phyloP scores from a whole-genome alignment of 352 stramenopile species.

The Phytophthora citricola region DNA sequence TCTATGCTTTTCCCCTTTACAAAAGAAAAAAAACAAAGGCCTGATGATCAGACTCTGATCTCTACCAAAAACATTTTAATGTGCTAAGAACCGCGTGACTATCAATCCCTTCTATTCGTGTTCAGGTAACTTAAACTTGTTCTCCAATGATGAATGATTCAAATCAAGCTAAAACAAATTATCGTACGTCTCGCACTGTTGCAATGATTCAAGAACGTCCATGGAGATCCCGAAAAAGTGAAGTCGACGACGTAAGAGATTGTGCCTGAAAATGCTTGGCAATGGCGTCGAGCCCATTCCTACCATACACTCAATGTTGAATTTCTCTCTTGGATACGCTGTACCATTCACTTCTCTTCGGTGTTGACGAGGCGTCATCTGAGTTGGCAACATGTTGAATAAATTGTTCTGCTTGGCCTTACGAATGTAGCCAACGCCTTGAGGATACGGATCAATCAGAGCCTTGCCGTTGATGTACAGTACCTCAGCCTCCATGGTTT shows the following conservation, averaged over 20 bases:
- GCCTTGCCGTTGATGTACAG: slow-evolving; percentile 37
- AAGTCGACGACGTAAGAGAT: slow-evolving; percentile 3
- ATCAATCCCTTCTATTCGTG: no score
- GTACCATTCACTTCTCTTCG: slow-evolving; percentile 25
- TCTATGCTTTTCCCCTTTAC: no score
- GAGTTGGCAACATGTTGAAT: slow-evolving; percentile 52
- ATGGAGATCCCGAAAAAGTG: slow-evolving; percentile 2
- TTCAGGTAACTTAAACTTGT: not conserved
- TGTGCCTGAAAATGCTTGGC: not conserved
- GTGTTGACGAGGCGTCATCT: slow-evolving; percentile 52
- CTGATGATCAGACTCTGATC: no score
- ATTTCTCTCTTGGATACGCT: slow-evolving; percentile 14
- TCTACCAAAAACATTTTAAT: no score
- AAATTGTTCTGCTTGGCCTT: slow-evolving; percentile 42
- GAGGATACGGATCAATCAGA: slow-evolving; percentile 32
- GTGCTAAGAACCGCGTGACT: no score
- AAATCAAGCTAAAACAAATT: no score
- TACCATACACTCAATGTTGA: slow-evolving; percentile 52
- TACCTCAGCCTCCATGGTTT: slow-evolving; percentile 29
- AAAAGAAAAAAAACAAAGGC: no score
- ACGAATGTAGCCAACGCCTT: slow-evolving; percentile 38
- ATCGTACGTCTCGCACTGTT: slow-evolving; percentile 5
- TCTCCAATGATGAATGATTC: no score
- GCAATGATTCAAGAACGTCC: slow-evolving; percentile 5
- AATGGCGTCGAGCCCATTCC: slow-evolving; percentile 45